Base-by-base conservation (phyloP, 2,329 filamentous ascomycete genomes). In the Penicillium sp. region DNA sequence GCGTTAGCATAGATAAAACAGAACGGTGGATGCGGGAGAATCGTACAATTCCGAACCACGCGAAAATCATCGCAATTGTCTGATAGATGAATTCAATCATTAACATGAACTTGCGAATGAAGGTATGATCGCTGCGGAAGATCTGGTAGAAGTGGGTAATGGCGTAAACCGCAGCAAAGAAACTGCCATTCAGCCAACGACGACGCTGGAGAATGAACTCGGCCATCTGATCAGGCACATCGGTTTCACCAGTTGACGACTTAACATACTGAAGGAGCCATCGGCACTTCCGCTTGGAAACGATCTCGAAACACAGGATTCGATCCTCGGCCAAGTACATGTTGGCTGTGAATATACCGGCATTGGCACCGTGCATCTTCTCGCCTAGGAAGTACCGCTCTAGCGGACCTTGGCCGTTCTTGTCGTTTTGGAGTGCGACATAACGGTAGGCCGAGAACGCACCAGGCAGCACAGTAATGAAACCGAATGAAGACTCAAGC, bases 261-360 rank as follows among this genome's bases (percentile, higher is more conserved):
- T 99, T 99, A 80, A 99, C 94, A 70, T 99, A 99, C 71, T 97
- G 92, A 67, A 99, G 78, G 58, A 97, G 90, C 94, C 94, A 99
- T 69, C 93, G 89, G 72, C 92, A 97, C 72, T 97, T 97, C 61
- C 94, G 87, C 79, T 99, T 99, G 44, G 92, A 91, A 59, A 99
- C 94, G 50, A 99, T 86, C 77, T 99, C 94, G 65, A 80, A 81
- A 62, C 78, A 81, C 7, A 81, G 70, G 51, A 81, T 81, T 50
- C 78, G 75, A 70, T 81, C 78, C 63, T 81, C 78, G 7, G 78
- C 78, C 53, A 81, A 70, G 56, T 80, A 81, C 78, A 81, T 81
- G 57, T 99, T 99, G 64, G 94, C 93, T 3, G 93, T 96, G 77
- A 99, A 99, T 63, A 97, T 93, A 70, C 93, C 94, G 13, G 93